These are phyloP conservation scores for Suhomyces bolitotheri DNA, from an alignment of 1,139 yeast species.

Conservation along the genomic window DNA sequence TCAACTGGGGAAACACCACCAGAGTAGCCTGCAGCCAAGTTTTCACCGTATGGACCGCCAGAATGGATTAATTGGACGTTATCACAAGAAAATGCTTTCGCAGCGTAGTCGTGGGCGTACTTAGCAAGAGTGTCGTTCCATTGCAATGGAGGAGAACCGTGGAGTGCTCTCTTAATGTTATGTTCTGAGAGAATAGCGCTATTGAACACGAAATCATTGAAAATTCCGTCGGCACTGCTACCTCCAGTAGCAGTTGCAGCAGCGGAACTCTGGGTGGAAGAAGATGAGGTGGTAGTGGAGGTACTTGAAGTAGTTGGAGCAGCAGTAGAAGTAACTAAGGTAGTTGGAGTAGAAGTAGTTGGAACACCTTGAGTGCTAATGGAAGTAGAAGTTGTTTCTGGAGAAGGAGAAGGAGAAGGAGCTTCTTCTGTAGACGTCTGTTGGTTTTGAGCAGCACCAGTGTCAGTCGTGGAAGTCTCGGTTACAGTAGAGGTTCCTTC, in stretches of 20 bases:
- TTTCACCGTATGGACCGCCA: conserved; percentile 58
- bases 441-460: neutral
- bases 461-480: neutral
- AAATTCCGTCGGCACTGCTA: conserved; percentile 9
- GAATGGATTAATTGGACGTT: conserved; percentile 55
- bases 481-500: neutral
- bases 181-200: conserved; percentile 46
- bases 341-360: conserved; percentile 8
- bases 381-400: conserved; percentile 1
- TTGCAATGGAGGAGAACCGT: conserved; percentile 45
- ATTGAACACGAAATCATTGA: conserved; percentile 14
- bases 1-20: conserved; percentile 55
- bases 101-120: conserved; percentile 50
- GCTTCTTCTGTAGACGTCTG: conserved; percentile 1
- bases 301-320: conserved; percentile 11
- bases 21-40: conserved; percentile 54
- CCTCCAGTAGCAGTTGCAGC: conserved; percentile 5
- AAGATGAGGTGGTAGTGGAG: conserved; percentile 8
- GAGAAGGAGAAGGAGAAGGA: conserved; percentile 1
- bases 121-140: conserved; percentile 52
- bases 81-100: conserved; percentile 47
- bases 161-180: conserved; percentile 55
- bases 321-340: conserved; percentile 5
- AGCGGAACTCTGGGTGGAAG: conserved; percentile 1
- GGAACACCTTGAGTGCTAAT: neutral